Base-by-base conservation (phyloP, 257 asterid species). In the Solanum sitiens region DNA sequence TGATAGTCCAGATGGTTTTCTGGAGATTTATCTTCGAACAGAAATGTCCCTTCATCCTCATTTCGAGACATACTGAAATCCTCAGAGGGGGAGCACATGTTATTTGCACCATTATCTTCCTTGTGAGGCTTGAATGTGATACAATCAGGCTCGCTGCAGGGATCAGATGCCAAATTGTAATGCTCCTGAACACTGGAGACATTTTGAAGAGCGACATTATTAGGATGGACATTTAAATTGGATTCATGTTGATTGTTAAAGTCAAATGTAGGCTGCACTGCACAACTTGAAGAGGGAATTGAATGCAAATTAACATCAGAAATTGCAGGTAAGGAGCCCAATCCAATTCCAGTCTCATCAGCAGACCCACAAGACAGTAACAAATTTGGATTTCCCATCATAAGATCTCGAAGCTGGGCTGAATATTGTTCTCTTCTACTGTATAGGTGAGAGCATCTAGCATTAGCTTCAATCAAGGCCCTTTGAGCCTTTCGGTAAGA, bases 401-500 rank as follows among this genome's bases (percentile, higher is more conserved):
- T 92, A 83, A 85, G 76, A 72, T 86, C 84, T 85, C 92, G 92
- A 83, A 92, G 91, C 85, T 92, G 94, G 16, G 93, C 87, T 40
- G 94, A 92, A 71, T 84, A 92, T 11, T 89, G 87, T 84, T 92
- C 94, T 85, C 93, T 90, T 91, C 89, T 88, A 87, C 90, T 61
- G 83, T 89, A 92, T 72, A 92, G 92, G 27, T 89, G 79, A 87
- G 91, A 89, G 88, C 94, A 92, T 89, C 92, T 92, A 30, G 90
- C 92, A 85, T 90, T 89, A 45, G 94, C 93, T 86, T 92, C 94
- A 25, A 89, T 37, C 86, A 92, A 86, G 83, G 92, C 92, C 82
- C 91, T 91, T 90, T 92, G 94, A 50, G 94, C 92, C 50, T 89
- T 91, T 72, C 92, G 90, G 85, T 90, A 91, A 86, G 91, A 90